Evolutionary conservation across 192 early-diverging fungal species (phyloP), one percentile per base, ranked within the genome.

Genomic region (Physocladia obscura): DNA sequence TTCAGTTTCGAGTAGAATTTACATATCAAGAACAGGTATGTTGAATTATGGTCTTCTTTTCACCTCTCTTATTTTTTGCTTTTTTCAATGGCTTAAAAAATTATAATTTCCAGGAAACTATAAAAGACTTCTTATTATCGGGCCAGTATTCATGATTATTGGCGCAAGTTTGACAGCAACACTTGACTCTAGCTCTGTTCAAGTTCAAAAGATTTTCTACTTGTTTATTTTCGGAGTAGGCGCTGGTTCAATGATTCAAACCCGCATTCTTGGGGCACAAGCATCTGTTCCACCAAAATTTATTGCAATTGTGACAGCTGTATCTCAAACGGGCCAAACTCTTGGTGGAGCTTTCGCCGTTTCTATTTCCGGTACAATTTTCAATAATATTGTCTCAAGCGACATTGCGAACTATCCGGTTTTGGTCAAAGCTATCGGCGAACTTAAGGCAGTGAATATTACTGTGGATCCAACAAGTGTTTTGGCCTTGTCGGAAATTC

Each of bases 151-250:
- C 6, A 67, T 89, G 30, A 78, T 80, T 2, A 36, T 86, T 22
- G 89, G 88, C 13, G 65, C 77, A 29, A 85, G 82, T 32, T 82
- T 95, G 19, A 70, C 88, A n/a, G 77, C 82, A 31, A 64, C 85
- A 4, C 75, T 90, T 35, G 80, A 85, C 63, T 74, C 62, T 38
- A 24, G 78, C 6, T 79, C 84, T 1, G 72, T 75, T 27, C 59
- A 75, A 40, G 76, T 65, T 4, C 21, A 80, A n/a, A 84, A 87
- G 44, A 82, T 86, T 29, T 78, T 84, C 13, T 82, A 79, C 37
- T 70, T 92, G 65, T 72, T 92, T 21, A 75, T 92, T 55, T 59
- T 81, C 49, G 92, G 90, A 4, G 55, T 88, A 27, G 92, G 92
- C 29, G 80, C 86, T 31, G 91, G 92, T 50, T 77, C 77, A 26